phyloP scores from a whole-genome alignment of 2,329 filamentous ascomycete species.

The Orbilia brochopaga region DNA sequence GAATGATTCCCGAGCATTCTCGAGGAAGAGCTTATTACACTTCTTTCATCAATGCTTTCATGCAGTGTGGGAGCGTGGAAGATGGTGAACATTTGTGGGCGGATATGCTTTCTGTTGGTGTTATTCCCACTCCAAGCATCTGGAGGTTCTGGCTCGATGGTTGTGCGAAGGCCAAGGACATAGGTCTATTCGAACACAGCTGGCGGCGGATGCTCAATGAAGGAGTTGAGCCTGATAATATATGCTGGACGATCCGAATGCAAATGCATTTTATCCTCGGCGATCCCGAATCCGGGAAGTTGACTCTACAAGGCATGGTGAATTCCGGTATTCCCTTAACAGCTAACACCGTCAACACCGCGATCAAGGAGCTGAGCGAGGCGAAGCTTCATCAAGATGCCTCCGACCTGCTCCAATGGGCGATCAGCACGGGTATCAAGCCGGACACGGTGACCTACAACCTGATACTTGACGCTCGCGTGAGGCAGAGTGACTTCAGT shows the following conservation, averaged over 20 bases:
- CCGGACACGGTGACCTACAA: conserved; percentile 32
- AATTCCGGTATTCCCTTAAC: conserved; percentile 26
- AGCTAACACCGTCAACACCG: conserved; percentile 28
- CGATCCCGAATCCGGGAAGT: conserved; percentile 21
- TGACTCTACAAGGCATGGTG: conserved; percentile 37
- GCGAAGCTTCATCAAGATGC: conserved; percentile 24
- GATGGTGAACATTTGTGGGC: conserved; percentile 34
- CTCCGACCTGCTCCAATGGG: conserved; percentile 35
- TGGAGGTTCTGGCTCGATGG: conserved; percentile 43
- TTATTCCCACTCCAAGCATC: conserved; percentile 31
- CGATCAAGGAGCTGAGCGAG: conserved; percentile 18
- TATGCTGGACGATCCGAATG: conserved; percentile 48
- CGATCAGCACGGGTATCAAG: conserved; percentile 12
- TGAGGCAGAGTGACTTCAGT: conserved; percentile 20
- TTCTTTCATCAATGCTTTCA: conserved; percentile 38
- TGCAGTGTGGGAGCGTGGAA: conserved; percentile 28
- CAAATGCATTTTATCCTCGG: conserved; percentile 39
- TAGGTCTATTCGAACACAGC: conserved; percentile 31
- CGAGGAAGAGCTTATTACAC: conserved; percentile 26
- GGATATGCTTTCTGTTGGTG: conserved; percentile 35
- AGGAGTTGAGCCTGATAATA: conserved; percentile 24
- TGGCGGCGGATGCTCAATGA: conserved; percentile 29
- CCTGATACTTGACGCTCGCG: conserved; percentile 28
- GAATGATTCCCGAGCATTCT: conserved; percentile 8
- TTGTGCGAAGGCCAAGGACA: conserved; percentile 34